phyloP scores from a whole-genome alignment of 108 stramenopile species.

The Pseudonitzschia multiseries region DNA sequence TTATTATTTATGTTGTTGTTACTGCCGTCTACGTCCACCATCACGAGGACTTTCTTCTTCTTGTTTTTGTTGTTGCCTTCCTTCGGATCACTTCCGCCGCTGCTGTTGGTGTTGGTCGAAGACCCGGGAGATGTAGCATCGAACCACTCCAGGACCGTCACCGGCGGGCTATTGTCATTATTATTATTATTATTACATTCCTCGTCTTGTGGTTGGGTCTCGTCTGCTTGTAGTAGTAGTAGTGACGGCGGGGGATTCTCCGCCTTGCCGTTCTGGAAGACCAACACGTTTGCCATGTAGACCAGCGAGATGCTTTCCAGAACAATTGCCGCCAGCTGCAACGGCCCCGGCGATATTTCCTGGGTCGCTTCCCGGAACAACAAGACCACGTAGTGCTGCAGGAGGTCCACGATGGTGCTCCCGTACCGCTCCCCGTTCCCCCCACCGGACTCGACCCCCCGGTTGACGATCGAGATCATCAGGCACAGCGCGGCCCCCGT shows the following conservation, averaged over 20 bases:
- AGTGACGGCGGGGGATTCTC: background rate
- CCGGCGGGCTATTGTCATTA: no score
- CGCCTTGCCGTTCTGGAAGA: slow-evolving; percentile 1
- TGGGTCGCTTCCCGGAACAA: background rate
- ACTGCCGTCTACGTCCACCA: no score
- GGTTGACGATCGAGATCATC: slow-evolving; percentile 44
- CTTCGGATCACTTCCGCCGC: no score
- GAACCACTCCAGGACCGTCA: background rate
- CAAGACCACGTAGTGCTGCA: slow-evolving; percentile 21
- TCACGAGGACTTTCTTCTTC: no score
- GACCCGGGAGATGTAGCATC: background rate
- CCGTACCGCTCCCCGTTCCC: slow-evolving; percentile 36
- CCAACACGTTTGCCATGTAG: background rate
- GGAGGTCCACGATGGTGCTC: slow-evolving; percentile 25
- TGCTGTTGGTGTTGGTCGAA: background rate
- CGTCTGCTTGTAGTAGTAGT: no score
- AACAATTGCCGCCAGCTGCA: background rate
- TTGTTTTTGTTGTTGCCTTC: no score
- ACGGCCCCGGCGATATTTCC: background rate
- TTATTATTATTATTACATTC: no score
- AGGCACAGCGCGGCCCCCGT: slow-evolving; percentile 34
- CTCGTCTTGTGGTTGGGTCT: background rate
- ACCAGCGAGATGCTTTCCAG: background rate
- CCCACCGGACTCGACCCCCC: slow-evolving; percentile 35
- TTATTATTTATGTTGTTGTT: no score